Percentiles rank a stretch among this genome's conserved stretches.
Conservation (phyloP, 768 basidiomycete genomes). For the Terana coerulea region DNA sequence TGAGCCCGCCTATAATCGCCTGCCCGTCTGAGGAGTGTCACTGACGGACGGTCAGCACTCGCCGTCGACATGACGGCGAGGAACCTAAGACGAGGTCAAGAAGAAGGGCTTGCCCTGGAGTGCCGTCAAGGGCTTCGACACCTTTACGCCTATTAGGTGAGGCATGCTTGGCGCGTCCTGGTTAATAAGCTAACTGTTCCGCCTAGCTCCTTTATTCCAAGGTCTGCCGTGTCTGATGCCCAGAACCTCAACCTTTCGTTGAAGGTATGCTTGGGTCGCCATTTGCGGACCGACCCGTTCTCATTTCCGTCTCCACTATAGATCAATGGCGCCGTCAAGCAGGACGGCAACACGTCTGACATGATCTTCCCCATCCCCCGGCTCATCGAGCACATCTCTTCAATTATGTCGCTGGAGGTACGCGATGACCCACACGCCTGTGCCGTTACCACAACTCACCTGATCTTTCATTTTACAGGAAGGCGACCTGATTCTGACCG, state of each 20-base stretch:
- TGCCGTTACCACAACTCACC: not conserved
- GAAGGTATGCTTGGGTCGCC: conserved; percentile 44
- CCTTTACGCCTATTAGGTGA: conserved; percentile 90
- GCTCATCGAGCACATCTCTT: conserved; percentile 86
- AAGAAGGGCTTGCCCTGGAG: conserved; percentile 96
- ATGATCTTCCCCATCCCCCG: conserved; percentile 93
- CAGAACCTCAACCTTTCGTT: conserved; percentile 74
- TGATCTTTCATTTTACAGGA: conserved; percentile 46
- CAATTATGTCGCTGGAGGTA: conserved; percentile 97
- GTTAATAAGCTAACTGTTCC: not conserved
- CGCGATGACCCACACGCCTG: not conserved
- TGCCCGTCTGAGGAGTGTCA: too few species aligned
- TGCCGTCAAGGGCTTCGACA: conserved; percentile 96
- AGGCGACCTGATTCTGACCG: conserved; percentile 87
- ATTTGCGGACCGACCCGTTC: not conserved
- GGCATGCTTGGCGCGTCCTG: conserved; percentile 7
- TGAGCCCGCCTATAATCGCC: conserved; percentile 31
- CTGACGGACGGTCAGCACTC: conserved; percentile 50
- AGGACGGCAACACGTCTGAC: conserved; percentile 79
- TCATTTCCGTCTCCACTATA: conserved; percentile 26
- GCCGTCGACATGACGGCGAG: conserved; percentile 97
- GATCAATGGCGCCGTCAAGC: conserved; percentile 83
- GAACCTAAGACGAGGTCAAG: conserved; percentile 91
- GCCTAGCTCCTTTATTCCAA: conserved; percentile 78
- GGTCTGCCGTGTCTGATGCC: conserved; percentile 60